A percentile compares a stretch with the other conserved stretches of the same genome.
Evolutionary conservation across 2,329 filamentous ascomycete species (phyloP).

Genomic region (Aspergillus udagawae): DNA sequence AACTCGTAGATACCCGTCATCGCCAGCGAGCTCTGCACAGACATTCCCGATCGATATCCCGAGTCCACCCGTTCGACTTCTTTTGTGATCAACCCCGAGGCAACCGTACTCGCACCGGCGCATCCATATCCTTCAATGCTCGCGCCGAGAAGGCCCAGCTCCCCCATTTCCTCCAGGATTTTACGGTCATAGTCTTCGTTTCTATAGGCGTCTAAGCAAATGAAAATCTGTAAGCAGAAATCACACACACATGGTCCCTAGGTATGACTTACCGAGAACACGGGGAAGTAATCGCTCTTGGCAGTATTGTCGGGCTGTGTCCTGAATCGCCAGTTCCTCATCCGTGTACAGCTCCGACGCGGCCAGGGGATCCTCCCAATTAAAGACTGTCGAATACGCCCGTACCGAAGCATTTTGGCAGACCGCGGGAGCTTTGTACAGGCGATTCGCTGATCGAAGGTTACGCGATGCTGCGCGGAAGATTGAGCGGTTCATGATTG

Average conservation of each 20-base stretch:
- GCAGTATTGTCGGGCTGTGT: conserved; percentile 90
- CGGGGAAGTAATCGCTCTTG: conserved; percentile 83
- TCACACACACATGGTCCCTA: conserved; percentile 3
- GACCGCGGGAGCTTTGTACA: conserved; percentile 14
- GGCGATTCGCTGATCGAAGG: conserved; percentile 19
- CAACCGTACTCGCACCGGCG: conserved; percentile 81
- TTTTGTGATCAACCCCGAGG: conserved; percentile 82
- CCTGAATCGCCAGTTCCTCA: conserved; percentile 83
- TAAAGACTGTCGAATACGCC: conserved; percentile 54
- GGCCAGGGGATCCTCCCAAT: conserved; percentile 87
- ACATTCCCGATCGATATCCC: conserved; percentile 89
- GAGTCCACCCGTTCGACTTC: conserved; percentile 89
- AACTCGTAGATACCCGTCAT: conserved; percentile 92
- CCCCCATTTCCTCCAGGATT: conserved; percentile 88
- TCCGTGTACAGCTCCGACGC: conserved; percentile 75
- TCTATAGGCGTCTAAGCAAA: conserved; percentile 68
- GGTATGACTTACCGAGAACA: conserved; percentile 65
- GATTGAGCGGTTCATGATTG: conserved; percentile 31
- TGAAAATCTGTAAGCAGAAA: background rate
- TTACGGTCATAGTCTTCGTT: conserved; percentile 81
- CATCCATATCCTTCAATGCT: conserved; percentile 86
- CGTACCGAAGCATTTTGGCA: conserved; percentile 9
- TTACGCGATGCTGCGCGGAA: conserved; percentile 30
- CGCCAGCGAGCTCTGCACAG: conserved; percentile 84
- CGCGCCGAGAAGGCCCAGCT: conserved; percentile 80